These are phyloP conservation scores for Hemileia vastatrix DNA, from an alignment of 1,284 basidiomycete species.

Conservation along the genomic window DNA sequence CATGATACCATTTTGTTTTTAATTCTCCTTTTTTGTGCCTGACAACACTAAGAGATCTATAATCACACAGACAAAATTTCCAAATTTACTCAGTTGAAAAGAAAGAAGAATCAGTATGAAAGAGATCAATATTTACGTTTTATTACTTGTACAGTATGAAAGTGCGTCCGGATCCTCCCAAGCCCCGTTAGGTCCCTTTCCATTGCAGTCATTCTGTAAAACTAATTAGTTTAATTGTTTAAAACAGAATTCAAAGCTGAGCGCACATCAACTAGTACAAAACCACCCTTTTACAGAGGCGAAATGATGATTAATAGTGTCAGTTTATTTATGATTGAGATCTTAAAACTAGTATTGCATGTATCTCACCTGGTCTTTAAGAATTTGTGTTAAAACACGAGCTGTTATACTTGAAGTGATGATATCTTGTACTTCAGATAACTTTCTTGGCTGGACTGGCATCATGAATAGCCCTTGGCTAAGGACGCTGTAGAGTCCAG, in stretches of 20 bases:
- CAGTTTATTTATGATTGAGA: neutral
- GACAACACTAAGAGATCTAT: slow-evolving; percentile 17
- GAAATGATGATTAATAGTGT: neutral
- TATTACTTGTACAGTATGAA: slow-evolving; percentile 15
- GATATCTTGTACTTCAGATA: slow-evolving; percentile 8
- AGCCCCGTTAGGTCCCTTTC: slow-evolving; percentile 17
- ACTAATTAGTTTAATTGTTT: neutral
- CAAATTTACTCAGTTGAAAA: neutral
- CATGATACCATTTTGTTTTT: slow-evolving; percentile 16
- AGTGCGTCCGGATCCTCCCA: slow-evolving; percentile 15
- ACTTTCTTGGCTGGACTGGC: slow-evolving; percentile 9
- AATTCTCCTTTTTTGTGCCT: slow-evolving; percentile 6
- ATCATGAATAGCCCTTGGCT: slow-evolving; percentile 12
- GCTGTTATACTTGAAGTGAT: slow-evolving; percentile 11
- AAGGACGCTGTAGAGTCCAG: slow-evolving; percentile 7
- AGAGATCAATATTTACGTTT: slow-evolving; percentile 3
- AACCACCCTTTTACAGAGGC: slow-evolving; percentile 5
- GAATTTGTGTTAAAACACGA: slow-evolving; percentile 8
- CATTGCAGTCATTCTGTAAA: slow-evolving; percentile 13
- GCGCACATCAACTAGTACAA: slow-evolving; percentile 16
- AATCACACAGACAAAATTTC: neutral
- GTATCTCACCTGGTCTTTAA: slow-evolving; percentile 15
- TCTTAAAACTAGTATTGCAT: neutral
- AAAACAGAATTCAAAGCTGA: neutral
- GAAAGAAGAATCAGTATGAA: neutral